These are phyloP conservation scores for Xylariaceae sp. DNA, from an alignment of 2,329 filamentous ascomycete species.

Conservation along the genomic window DNA sequence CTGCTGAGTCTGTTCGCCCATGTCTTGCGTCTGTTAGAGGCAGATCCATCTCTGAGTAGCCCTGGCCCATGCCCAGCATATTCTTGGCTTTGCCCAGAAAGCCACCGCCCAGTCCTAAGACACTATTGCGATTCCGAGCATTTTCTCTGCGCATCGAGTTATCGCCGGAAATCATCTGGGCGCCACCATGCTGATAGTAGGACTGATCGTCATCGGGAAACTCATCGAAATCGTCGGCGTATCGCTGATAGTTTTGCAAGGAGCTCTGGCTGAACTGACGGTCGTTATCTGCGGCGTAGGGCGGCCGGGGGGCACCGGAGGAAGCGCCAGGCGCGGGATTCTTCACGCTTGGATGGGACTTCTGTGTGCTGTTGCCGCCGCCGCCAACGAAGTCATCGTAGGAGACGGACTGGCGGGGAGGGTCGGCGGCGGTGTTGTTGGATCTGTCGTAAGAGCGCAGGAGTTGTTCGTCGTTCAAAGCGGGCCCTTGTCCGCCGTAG, in stretches of 20 bases:
- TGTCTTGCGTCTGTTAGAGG: conserved; percentile 76
- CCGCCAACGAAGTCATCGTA: conserved; percentile 93
- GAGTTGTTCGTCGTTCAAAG: conserved; percentile 77
- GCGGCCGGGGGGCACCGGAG: conserved; percentile 31
- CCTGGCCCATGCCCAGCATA: conserved; percentile 77
- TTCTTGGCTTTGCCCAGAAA: conserved; percentile 84
- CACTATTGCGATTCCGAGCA: conserved; percentile 79
- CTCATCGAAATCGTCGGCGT: conserved; percentile 84
- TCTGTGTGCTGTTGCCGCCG: conserved; percentile 40
- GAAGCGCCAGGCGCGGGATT: conserved; percentile 31
- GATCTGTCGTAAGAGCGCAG: conserved; percentile 68
- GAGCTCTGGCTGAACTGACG: conserved; percentile 70
- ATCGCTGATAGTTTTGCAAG: conserved; percentile 83
- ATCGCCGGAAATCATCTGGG: conserved; percentile 40
- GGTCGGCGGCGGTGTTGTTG: conserved; percentile 51
- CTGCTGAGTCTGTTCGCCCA: conserved; percentile 33
- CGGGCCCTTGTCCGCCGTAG: conserved; percentile 73
- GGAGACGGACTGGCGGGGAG: conserved; percentile 77
- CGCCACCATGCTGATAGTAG: conserved; percentile 71
- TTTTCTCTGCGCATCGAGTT: conserved; percentile 45
- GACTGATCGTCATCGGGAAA: conserved; percentile 73
- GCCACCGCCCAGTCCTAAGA: conserved; percentile 80
- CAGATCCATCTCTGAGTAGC: conserved; percentile 97
- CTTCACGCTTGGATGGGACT: conserved; percentile 44
- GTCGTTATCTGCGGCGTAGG: conserved; percentile 40